phyloP scores from a whole-genome alignment of 192 early-diverging fungal genomes.

The Borealophlyctis nickersoniae region DNA sequence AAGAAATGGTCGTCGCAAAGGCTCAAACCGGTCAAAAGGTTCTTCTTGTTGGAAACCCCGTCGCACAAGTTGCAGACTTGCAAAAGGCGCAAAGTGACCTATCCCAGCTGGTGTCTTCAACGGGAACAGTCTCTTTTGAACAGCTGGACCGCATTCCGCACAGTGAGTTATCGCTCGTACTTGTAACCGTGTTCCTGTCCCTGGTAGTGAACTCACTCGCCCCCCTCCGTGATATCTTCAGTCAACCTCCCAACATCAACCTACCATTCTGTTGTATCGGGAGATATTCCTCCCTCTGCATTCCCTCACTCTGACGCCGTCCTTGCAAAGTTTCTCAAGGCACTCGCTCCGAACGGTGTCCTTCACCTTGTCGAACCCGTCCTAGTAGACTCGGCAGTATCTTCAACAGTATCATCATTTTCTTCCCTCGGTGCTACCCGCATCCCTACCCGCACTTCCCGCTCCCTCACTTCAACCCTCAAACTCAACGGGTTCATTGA shows the following conservation, averaged over 20 bases:
- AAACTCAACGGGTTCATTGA: constrained; percentile 86
- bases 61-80: constrained; percentile 29
- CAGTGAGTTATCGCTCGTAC: constrained; percentile 29
- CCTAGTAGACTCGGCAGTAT: constrained; percentile 37
- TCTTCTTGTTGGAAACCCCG: constrained; percentile 49
- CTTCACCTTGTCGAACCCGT: constrained; percentile 72
- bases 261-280: constrained; percentile 58
- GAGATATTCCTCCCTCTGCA: constrained; percentile 51
- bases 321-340: constrained; percentile 57
- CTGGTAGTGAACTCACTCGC: no score
- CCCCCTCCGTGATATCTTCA: no score
- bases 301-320: constrained; percentile 62
- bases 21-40: constrained; percentile 25
- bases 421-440: constrained; percentile 27
- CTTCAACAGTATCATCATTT: no score
- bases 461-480: constrained; percentile 64
- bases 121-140: constrained; percentile 76
- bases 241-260: constrained; percentile 41
- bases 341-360: constrained; percentile 66
- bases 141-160: constrained; percentile 72
- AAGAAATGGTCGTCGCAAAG: constrained; percentile 1
- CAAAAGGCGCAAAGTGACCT: constrained; percentile 22
- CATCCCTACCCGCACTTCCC: constrained; percentile 52
- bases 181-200: no score
- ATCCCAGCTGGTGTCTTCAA: constrained; percentile 34